Conservation (phyloP, 805 yeast species). For the Candida ipomoeae region DNA sequence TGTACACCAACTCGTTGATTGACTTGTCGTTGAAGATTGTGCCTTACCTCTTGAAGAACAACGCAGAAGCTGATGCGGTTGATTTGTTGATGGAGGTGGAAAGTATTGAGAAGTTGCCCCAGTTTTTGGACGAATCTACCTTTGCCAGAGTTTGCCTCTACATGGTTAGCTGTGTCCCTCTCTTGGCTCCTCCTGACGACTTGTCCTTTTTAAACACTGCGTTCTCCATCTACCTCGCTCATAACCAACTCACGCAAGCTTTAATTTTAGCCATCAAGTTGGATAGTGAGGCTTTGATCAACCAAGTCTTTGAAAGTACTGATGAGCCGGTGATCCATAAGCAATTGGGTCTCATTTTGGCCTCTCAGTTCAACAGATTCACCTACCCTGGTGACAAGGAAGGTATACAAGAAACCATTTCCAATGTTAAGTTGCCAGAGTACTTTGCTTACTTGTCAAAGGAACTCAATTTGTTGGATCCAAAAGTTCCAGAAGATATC, state of each 20-base stretch:
- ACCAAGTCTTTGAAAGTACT: slow-evolving; percentile 78
- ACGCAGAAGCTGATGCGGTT: slow-evolving; percentile 98
- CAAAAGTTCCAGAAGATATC: slow-evolving; percentile 92
- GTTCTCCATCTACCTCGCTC: slow-evolving; percentile 73
- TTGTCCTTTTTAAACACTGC: slow-evolving; percentile 82
- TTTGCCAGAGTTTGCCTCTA: slow-evolving; percentile 88
- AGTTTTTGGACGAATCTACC: slow-evolving; percentile 79
- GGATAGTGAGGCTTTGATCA: slow-evolving; percentile 74
- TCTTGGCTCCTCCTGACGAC: slow-evolving; percentile 94
- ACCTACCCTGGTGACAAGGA: slow-evolving; percentile 56
- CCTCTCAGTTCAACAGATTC: slow-evolving; percentile 81
- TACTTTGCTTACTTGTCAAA: slow-evolving; percentile 76
- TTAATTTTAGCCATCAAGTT: slow-evolving; percentile 82
- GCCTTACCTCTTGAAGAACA: slow-evolving; percentile 87
- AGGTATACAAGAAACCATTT: slow-evolving; percentile 77
- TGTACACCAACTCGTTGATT: slow-evolving; percentile 42
- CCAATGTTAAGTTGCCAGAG: slow-evolving; percentile 74
- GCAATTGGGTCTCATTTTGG: slow-evolving; percentile 86
- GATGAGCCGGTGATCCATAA: slow-evolving; percentile 70
- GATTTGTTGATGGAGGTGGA: slow-evolving; percentile 90
- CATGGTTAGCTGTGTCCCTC: slow-evolving; percentile 94
- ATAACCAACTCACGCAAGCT: slow-evolving; percentile 84
- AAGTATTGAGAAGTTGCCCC: slow-evolving; percentile 73
- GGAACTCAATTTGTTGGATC: slow-evolving; percentile 83
- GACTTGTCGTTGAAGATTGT: slow-evolving; percentile 71